Conservation (phyloP, 805 yeast species). For the Candida endomychidarum region DNA sequence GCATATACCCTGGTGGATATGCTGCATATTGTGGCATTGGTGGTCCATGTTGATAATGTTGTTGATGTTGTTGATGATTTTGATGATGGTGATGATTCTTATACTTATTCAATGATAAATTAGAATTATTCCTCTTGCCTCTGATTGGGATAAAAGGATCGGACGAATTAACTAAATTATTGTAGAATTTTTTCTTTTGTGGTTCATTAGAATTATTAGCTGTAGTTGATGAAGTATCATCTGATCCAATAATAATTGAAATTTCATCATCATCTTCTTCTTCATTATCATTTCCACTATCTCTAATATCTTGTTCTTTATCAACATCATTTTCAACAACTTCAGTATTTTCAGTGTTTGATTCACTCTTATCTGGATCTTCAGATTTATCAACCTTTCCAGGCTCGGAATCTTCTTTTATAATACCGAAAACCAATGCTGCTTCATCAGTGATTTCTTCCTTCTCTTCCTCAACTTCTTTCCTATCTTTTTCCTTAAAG, state of each 20-base stretch:
- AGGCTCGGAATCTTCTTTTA: constrained; percentile 15
- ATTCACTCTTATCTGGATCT: constrained; percentile 1
- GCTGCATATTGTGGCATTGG: constrained; percentile 14
- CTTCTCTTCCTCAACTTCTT: constrained; percentile 26
- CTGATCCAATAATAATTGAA: constrained; percentile 38
- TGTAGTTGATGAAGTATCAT: constrained; percentile 26
- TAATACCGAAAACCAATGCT: constrained; percentile 46
- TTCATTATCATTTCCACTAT: constrained; percentile 26
- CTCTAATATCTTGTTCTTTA: constrained; percentile 15
- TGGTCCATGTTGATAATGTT: constrained; percentile 1
- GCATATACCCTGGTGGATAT: constrained; percentile 13
- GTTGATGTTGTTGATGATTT: not conserved
- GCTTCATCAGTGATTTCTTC: constrained; percentile 38
- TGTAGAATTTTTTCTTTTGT: constrained; percentile 14
- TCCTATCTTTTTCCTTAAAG: constrained; percentile 11
- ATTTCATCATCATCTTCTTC: constrained; percentile 41
- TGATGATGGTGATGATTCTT: constrained; percentile 7
- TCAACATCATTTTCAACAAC: constrained; percentile 10
- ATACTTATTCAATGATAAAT: constrained; percentile 20
- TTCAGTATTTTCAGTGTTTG: not conserved
- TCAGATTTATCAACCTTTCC: constrained; percentile 4
- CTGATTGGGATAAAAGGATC: constrained; percentile 20
- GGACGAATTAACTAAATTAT: constrained; percentile 18
- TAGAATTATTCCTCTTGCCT: constrained; percentile 10
- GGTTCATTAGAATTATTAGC: constrained; percentile 16